Percentiles rank a stretch among this genome's conserved stretches.
These are phyloP conservation scores for Malassezia cuniculi DNA, from an alignment of 1,284 basidiomycete species.

Conservation along the genomic window DNA sequence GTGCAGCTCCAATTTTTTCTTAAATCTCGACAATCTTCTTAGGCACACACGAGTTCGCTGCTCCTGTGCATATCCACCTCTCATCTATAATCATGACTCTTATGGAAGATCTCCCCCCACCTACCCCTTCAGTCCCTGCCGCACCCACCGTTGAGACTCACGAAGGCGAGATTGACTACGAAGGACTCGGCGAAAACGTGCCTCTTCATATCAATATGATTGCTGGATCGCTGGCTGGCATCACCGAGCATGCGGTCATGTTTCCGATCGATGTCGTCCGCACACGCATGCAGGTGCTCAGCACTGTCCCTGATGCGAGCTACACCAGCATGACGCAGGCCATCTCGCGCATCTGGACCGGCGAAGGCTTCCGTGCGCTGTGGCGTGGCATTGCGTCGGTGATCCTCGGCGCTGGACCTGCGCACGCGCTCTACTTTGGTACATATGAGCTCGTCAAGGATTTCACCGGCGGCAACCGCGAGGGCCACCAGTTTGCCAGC, in stretches of 20 bases:
- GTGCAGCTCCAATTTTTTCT: too few relatives aligned
- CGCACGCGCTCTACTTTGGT: constrained; percentile 96
- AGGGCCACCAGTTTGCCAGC: constrained; percentile 70
- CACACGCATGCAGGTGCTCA: constrained; percentile 98
- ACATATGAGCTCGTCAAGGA: constrained; percentile 91
- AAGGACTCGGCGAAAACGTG: constrained; percentile 34
- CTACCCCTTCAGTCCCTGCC: too few relatives aligned
- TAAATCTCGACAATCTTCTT: too few relatives aligned
- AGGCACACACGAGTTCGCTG: too few relatives aligned
- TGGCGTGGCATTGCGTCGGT: constrained; percentile 98
- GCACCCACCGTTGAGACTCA: too few relatives aligned
- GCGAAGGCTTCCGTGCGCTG: constrained; percentile 76
- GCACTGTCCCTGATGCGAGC: constrained; percentile 62
- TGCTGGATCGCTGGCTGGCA: constrained; percentile 91
- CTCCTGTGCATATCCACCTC: too few relatives aligned
- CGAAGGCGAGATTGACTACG: constrained; percentile 44
- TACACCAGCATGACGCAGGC: constrained; percentile 82
- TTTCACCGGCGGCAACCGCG: constrained; percentile 69
- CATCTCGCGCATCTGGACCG: constrained; percentile 74
- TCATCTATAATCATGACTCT: too few relatives aligned
- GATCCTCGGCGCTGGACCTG: constrained; percentile 89
- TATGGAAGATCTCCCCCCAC: too few relatives aligned
- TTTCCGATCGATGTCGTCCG: constrained; percentile 97
- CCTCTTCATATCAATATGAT: constrained; percentile 69
- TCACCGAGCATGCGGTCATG: constrained; percentile 98